These are phyloP conservation scores for Coniochaeta prunicola DNA, from an alignment of 2,329 filamentous ascomycete genomes.

Conservation along the genomic window DNA sequence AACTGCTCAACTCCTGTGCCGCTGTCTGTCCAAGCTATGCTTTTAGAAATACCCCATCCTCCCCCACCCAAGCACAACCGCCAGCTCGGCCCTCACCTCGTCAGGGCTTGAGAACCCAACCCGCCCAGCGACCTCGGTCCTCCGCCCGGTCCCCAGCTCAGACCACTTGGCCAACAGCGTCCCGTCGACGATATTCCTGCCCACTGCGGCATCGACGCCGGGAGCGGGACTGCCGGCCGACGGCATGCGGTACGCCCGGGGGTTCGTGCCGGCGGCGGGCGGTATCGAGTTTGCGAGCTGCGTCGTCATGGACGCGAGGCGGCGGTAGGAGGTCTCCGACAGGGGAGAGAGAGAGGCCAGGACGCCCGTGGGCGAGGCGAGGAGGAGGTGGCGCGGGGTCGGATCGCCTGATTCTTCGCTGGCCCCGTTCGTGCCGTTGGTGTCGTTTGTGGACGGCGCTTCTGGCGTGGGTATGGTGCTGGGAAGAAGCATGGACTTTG, in stretches of 20 bases:
- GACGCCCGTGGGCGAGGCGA: constrained; percentile 69
- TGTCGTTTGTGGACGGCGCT: constrained; percentile 10
- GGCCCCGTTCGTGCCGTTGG: constrained; percentile 18
- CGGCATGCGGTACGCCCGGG: constrained; percentile 64
- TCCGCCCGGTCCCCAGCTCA: constrained; percentile 64
- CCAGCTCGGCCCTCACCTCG: constrained; percentile 64
- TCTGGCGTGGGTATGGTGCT: constrained; percentile 35
- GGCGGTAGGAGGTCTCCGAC: constrained; percentile 73
- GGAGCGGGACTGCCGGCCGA: constrained; percentile 31
- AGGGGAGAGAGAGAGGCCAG: constrained; percentile 72
- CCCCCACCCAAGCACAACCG: constrained; percentile 53
- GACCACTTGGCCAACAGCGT: constrained; percentile 67
- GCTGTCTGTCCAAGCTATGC: not conserved
- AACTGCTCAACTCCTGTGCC: not conserved
- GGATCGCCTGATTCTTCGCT: constrained; percentile 17
- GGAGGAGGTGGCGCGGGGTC: constrained; percentile 46
- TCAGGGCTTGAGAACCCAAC: constrained; percentile 62
- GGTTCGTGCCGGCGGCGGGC: constrained; percentile 74
- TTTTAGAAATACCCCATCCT: constrained; percentile 49
- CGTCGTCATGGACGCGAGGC: constrained; percentile 71
- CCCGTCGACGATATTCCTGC: constrained; percentile 70
- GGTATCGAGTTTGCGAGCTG: constrained; percentile 72
- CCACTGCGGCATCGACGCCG: constrained; percentile 50
- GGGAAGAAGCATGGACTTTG: constrained; percentile 68
- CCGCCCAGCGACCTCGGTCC: constrained; percentile 65